Conservation (phyloP, 2,329 filamentous ascomycete species). For the Pseudonectria foliicola region DNA sequence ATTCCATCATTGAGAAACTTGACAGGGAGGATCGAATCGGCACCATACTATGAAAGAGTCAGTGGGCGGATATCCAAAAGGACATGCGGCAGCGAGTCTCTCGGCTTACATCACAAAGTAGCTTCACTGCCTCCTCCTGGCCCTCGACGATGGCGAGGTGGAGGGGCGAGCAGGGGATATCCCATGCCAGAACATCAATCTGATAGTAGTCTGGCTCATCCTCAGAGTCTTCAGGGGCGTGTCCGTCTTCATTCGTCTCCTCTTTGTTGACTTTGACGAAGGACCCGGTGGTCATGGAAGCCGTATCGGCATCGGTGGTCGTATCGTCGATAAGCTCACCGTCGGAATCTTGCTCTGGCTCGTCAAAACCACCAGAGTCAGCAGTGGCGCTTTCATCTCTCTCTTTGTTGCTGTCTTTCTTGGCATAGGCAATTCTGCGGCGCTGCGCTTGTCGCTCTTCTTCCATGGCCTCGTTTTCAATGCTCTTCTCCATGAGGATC, state of each 20-base stretch:
- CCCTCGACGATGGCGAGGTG: constrained; percentile 74
- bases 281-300: constrained; percentile 58
- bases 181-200: constrained; percentile 74
- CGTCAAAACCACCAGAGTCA: constrained; percentile 10
- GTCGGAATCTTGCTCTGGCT: constrained; percentile 33
- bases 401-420: constrained; percentile 3
- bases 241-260: constrained; percentile 31
- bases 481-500: constrained; percentile 66
- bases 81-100: too few relatives aligned
- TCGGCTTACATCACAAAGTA: constrained; percentile 52
- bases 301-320: constrained; percentile 44
- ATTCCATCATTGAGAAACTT: constrained; percentile 51
- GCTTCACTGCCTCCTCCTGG: constrained; percentile 59
- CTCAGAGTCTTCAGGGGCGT: constrained; percentile 46
- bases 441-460: constrained; percentile 49
- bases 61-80: constrained; percentile 2
- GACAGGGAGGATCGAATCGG: constrained; percentile 67
- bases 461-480: constrained; percentile 63
- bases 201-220: constrained; percentile 75
- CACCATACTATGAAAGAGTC: constrained; percentile 55
- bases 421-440: constrained; percentile 28
- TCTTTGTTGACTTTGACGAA: constrained; percentile 60
- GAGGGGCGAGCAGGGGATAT: constrained; percentile 63
- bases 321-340: constrained; percentile 39
- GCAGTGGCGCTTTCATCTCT: constrained; percentile 2